Evolutionary conservation across 2,329 filamentous ascomycete genomes (phyloP).

Genomic region (Talaromyces funiculosus): DNA sequence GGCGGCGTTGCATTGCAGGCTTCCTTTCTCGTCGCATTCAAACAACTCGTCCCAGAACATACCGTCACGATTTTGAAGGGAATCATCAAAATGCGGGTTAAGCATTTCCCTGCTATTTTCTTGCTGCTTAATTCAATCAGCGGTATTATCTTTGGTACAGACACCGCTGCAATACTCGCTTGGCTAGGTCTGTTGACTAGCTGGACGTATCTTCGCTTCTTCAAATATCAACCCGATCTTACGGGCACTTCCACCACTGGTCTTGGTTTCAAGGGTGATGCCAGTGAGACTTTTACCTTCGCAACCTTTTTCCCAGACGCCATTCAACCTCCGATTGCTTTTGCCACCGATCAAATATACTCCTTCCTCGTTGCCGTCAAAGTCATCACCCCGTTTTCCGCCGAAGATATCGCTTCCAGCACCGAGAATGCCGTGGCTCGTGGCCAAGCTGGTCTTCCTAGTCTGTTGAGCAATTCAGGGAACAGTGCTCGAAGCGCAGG

Average conservation of each 20-base stretch:
- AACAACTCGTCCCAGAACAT: slow-evolving; percentile 94
- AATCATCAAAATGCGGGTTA: slow-evolving; percentile 80
- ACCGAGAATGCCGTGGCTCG: slow-evolving; percentile 65
- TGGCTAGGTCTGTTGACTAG: slow-evolving; percentile 77
- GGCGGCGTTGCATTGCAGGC: slow-evolving; percentile 87
- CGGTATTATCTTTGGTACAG: slow-evolving; percentile 59
- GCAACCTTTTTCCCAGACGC: slow-evolving; percentile 90
- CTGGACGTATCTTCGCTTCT: slow-evolving; percentile 96
- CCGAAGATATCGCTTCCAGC: slow-evolving; percentile 68
- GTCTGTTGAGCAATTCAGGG: slow-evolving; percentile 48
- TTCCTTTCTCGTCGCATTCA: slow-evolving; percentile 92
- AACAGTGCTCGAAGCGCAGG: slow-evolving; percentile 47
- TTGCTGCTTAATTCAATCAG: slow-evolving; percentile 64
- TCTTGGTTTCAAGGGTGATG: slow-evolving; percentile 70
- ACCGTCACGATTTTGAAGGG: slow-evolving; percentile 91
- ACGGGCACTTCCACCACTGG: slow-evolving; percentile 51
- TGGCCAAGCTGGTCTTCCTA: slow-evolving; percentile 57
- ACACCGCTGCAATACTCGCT: slow-evolving; percentile 72
- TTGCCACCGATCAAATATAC: slow-evolving; percentile 70
- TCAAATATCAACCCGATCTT: slow-evolving; percentile 60
- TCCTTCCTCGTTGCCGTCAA: slow-evolving; percentile 66
- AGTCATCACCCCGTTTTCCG: slow-evolving; percentile 79
- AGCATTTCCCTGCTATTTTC: slow-evolving; percentile 71
- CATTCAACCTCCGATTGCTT: slow-evolving; percentile 69
- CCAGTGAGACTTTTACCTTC: slow-evolving; percentile 93